Evolutionary conservation across 306 rosid species (phyloP), one percentile per base, ranked within the genome.

Genomic region (Cicer judaicum): DNA sequence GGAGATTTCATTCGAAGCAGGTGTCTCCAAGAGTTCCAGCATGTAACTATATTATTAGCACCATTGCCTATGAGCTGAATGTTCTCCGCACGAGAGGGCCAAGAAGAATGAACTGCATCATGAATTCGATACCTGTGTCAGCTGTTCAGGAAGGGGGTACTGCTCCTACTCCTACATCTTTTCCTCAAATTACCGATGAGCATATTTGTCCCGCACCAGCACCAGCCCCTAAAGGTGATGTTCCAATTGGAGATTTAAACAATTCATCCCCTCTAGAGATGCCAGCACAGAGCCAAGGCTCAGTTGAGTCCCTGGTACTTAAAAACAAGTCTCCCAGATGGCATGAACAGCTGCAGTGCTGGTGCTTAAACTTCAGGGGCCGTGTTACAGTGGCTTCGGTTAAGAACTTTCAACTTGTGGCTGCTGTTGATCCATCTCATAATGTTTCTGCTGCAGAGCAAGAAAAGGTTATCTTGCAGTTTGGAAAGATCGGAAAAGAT

Each of bases 371-470:
- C 70, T 94, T 94, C 86, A 86, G 84, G 64, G 96, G 97, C 18
- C 90, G 97, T 11, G 97, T 87, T 57, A 91, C 97, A 0, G 98
- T 91, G 74, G 97, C 98, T 9, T 93, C 98, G 8, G 97, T 88
- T 12, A 88, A 89, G 85, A 93, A 93, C 81, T 91, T 93, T 72
- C 98, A 93, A 78, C 97, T 91, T 38, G 93, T 81, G 61, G 94
- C 91, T 19, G 86, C 89, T 24, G 89, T 88, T 38, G 90, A 83
- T 69, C 90, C 93, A 2, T 78, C 83, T 41, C 97, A 86, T 80
- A 83, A 86, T 67, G 80, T 88, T 67, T 84, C 92, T 10, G 81
- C 80, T 7, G 87, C 84, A 40, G 91, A 91, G 79, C 90, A 87
- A 78, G 98, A 94, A 64, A 88, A 79, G 83, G 89, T 90, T 47